Base-by-base conservation (phyloP, 495 filamentous ascomycete species). In the Tuber melanosporum region DNA sequence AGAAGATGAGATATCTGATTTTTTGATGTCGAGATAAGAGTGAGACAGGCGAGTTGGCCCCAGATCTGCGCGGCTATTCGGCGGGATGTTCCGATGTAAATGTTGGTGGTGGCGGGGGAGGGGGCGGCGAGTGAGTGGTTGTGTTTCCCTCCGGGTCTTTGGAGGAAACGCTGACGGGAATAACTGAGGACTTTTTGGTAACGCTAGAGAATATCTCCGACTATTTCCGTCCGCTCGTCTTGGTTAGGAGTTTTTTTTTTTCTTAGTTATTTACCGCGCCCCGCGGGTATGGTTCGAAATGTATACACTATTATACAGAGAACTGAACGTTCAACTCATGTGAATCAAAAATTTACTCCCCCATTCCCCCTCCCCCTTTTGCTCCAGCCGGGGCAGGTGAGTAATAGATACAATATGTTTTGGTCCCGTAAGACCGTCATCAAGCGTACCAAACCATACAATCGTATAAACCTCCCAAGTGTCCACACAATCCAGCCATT, bases 391-490 rank as follows among this genome's bases (percentile, higher is more conserved):
- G 15, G 26, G n/a, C 57, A n/a, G 17, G 32, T 36, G 32, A 2
- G 10, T 15, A 72, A 72, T 45, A 42, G 42, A 69, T 39, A 20
- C 69, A 75, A 75, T 71, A 44, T 71, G n/a, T n/a, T 39, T 36
- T n/a, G 17, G 57, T 66, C 72, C 74, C 74, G 39, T 46, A 44
- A 72, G 9, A 15, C 57, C 73, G 45, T 70, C 49, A 57, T 62
- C 74, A 43, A 15, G 69, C 42, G 69, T 62, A 46, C 46, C 44
- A 71, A 47, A 36, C 57, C 62, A n/a, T 75, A 20, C 42, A 75
- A 19, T 70, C 42, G 20, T 75, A 75, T 39, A 72, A 72, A 72
- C 57, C 57, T 36, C 26, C 26, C 26, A 36, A 66, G 32, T 57
- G 22, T 20, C 49, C 22, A 57, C 22, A 22, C 26, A 66, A 66